Evolutionary conservation across 192 early-diverging fungal genomes (phyloP), one percentile per base, ranked within the genome.

Genomic region (Backusella macrospora): DNA sequence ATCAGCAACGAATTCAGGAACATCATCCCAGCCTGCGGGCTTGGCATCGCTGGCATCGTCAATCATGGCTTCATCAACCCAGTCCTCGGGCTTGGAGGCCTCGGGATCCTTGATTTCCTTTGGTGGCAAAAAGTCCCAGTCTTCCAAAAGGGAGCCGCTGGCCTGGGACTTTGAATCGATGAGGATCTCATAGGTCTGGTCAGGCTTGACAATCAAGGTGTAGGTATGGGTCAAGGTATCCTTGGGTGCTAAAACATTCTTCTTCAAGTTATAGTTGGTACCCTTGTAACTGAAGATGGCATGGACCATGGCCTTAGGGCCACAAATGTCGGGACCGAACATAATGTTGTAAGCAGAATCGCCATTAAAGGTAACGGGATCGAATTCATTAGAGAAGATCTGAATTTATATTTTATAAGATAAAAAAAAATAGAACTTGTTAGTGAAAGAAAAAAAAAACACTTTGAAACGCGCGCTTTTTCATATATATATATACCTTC

Each of bases 291-390:
- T 87, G 86, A 99, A 91, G 82, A 99, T 98, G 76, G 94, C 92
- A 80, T 99, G 96, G 40, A 99, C 93, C 48, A 94, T 93, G 86
- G 92, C 94, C 80, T 90, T 92, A 55, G 87, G 71, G 45, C 96
- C 98, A 84, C 98, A 99, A 70, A 94, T 92, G 82, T 99, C 98
- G 43, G 98, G 98, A 39, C 91, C 92, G 78, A 94, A 93, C 91
- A 92, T 94, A 68, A 94, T 87, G 76, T 89, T 90, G 80, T 92
- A 92, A 69, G 86, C 85, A 23, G 93, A 90, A 59, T 97, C 94
- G 76, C 96, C 95, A 71, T 92, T 86, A 78, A 96, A 96, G 71
- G 83, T 87, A 44, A 81, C 80, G 39, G 92, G 85, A 71, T 98
- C 92, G 48, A 94, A 86, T n/a, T 84, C 85, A n/a, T 88, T 84